These are phyloP conservation scores for Ramularia collo-cygni DNA, from an alignment of 2,329 filamentous ascomycete species.

Conservation along the genomic window DNA sequence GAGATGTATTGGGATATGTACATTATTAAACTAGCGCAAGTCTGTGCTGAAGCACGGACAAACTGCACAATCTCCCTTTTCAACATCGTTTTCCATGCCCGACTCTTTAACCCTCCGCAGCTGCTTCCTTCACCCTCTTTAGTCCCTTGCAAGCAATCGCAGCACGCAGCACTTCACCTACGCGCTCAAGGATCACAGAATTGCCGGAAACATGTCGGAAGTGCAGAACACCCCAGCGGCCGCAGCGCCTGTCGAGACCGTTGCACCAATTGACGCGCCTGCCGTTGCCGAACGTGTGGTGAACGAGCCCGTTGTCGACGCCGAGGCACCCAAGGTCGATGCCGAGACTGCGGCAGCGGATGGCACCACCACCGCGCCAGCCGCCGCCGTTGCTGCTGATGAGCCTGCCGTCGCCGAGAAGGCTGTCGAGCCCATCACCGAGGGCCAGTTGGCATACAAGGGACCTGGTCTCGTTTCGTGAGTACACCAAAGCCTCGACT, in stretches of 20 bases:
- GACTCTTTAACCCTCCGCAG: too few relatives aligned
- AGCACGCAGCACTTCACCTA: not conserved
- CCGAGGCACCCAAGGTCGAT: slow-evolving; percentile 35
- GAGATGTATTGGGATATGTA: too few relatives aligned
- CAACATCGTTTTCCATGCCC: too few relatives aligned
- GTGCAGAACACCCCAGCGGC: slow-evolving; percentile 15
- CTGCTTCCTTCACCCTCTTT: too few relatives aligned
- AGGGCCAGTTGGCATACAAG: slow-evolving; percentile 86
- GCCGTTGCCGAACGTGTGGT: slow-evolving; percentile 32
- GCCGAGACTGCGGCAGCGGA: slow-evolving; percentile 21
- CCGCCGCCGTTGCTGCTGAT: slow-evolving; percentile 34
- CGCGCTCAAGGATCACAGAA: not conserved
- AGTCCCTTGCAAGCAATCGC: too few relatives aligned
- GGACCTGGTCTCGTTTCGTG: slow-evolving; percentile 84
- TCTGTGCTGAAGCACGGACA: too few relatives aligned
- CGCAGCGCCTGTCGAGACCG: slow-evolving; percentile 13
- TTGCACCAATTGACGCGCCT: slow-evolving; percentile 27
- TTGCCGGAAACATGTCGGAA: slow-evolving; percentile 22
- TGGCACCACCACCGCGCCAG: slow-evolving; percentile 15
- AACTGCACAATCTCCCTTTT: too few relatives aligned
- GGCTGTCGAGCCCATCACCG: slow-evolving; percentile 62
- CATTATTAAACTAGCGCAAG: too few relatives aligned
- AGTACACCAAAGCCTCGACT: slow-evolving; percentile 31
- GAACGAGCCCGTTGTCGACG: slow-evolving; percentile 28
- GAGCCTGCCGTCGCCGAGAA: slow-evolving; percentile 40